These are phyloP conservation scores for Moelleriella libera DNA, from an alignment of 2,329 filamentous ascomycete genomes.

Conservation along the genomic window DNA sequence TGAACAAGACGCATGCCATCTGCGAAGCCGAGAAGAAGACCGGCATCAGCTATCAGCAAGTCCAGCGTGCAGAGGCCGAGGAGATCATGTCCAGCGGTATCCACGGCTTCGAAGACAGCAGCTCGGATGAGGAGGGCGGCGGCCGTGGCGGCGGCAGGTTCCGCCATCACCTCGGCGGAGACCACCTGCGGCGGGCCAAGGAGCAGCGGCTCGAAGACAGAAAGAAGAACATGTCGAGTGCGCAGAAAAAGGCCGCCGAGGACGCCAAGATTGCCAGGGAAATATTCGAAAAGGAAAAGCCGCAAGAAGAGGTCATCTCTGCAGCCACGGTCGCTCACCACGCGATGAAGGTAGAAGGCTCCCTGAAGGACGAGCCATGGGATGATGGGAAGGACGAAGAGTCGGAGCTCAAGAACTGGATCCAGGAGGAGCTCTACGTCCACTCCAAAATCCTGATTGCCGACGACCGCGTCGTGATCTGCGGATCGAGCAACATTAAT, in stretches of 20 bases:
- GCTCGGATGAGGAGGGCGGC: conserved; percentile 13
- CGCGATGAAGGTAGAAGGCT: conserved; percentile 56
- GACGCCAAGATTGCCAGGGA: conserved; percentile 31
- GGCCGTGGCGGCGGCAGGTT: conserved; percentile 1
- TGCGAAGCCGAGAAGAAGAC: conserved; percentile 65
- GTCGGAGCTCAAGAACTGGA: conserved; percentile 72
- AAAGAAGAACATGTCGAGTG: conserved; percentile 19
- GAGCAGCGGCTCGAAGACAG: conserved; percentile 21
- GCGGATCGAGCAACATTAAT: conserved; percentile 82
- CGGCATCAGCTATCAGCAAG: conserved; percentile 71
- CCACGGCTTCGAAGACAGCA: conserved; percentile 37
- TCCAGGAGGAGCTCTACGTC: conserved; percentile 93
- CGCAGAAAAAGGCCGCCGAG: conserved; percentile 20
- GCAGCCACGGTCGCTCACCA: conserved; percentile 51
- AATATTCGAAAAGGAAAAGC: conserved; percentile 35
- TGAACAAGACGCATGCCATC: conserved; percentile 68
- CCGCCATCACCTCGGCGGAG: background rate
- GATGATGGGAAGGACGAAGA: conserved; percentile 50
- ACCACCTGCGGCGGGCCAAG: conserved; percentile 16
- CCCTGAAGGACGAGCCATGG: conserved; percentile 57
- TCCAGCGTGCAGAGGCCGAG: conserved; percentile 78
- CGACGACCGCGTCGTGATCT: conserved; percentile 74
- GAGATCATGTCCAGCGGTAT: conserved; percentile 71
- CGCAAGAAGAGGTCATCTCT: conserved; percentile 21
- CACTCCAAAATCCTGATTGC: conserved; percentile 85